These are phyloP conservation scores for Hamigera avellanea DNA, from an alignment of 495 filamentous ascomycete genomes.

Conservation along the genomic window DNA sequence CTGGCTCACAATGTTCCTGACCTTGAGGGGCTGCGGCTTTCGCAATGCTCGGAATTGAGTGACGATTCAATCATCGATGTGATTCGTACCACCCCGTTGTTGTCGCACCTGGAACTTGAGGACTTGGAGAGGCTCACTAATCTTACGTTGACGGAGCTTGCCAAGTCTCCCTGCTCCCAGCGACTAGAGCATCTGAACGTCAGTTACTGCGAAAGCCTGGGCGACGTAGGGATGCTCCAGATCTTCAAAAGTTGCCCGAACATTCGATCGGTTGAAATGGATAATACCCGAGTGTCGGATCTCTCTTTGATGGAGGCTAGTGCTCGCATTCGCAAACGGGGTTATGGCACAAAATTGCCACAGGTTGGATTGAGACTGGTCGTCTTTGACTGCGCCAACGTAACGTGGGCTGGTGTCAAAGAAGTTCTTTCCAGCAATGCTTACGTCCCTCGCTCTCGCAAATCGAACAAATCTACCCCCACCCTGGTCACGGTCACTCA, in stretches of 20 bases:
- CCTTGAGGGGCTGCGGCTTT: conserved; percentile 71
- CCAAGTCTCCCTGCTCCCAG: conserved; percentile 59
- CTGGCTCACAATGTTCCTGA: conserved; percentile 66
- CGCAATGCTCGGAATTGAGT: conserved; percentile 55
- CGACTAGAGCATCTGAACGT: conserved; percentile 70
- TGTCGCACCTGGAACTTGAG: conserved; percentile 86
- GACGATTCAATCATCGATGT: conserved; percentile 64
- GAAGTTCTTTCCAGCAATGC: conserved; percentile 80
- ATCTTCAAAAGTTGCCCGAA: conserved; percentile 63
- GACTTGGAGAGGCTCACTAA: conserved; percentile 74
- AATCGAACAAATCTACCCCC: conserved; percentile 9
- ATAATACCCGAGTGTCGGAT: conserved; percentile 87
- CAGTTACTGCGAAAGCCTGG: conserved; percentile 77
- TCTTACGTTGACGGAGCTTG: conserved; percentile 54
- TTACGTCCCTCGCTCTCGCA: conserved; percentile 38
- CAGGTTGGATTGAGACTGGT: conserved; percentile 61
- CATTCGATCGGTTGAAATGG: conserved; percentile 68
- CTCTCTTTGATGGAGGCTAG: conserved; percentile 82
- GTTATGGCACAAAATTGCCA: conserved; percentile 39
- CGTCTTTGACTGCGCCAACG: conserved; percentile 77
- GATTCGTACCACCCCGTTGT: conserved; percentile 56
- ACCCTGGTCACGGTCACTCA: conserved; percentile 18
- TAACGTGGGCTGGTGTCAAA: conserved; percentile 87
- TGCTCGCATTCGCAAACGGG: conserved; percentile 55
- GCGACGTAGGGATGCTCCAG: conserved; percentile 75